Evolutionary conservation across 2,329 filamentous ascomycete genomes (phyloP), one percentile per base, ranked within the genome.

Genomic region (Paraphoma sp.): DNA sequence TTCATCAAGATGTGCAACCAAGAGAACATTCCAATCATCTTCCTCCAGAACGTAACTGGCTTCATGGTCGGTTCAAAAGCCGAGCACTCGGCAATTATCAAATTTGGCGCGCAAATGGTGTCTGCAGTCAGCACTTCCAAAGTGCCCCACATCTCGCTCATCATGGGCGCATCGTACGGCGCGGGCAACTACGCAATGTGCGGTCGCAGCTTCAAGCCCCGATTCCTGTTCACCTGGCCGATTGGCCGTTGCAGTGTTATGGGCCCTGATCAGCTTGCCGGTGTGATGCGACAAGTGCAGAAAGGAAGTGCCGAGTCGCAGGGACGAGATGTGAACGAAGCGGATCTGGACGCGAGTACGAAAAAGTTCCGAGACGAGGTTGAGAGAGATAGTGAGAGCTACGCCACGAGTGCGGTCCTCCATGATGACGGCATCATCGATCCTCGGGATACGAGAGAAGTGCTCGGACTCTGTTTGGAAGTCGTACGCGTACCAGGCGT

Each of bases 161-260:
- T 82, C 38, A 50, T 79, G 10, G 80, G 80, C 0, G 75, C 80
- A 0, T 81, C 79, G 0, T 81, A 81, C 48, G 80, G 79, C 0
- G 79, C 79, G 2, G 79, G 79, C 0, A 81, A 81, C 57, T 81
- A 81, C 55, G 79, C 79, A 28, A 81, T 81, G 79, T 81, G 79
- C 53, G 79, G 79, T 1, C 54, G 79, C 17, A 51, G 76, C 1
- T 81, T 80, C 59, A 66, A 66, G 17, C 79, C 79, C 0, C 74
- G 79, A 0, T 81, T 81, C 50, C 54, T 81, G 3, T 81, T 81
- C 53, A 74, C 74, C 11, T 80, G 78, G 78, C 76, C 77, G 0
- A 76, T 63, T 1, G 75, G 76, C 0, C 67, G 74, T 16, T 79
- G 77, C 63, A 76, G 74, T 33, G 78, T 79, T 1, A 79, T 79